Percentiles rank a stretch among this genome's conserved stretches.
Evolutionary conservation across 306 rosid species (phyloP).

Genomic region (Vachellia collinsii): DNA sequence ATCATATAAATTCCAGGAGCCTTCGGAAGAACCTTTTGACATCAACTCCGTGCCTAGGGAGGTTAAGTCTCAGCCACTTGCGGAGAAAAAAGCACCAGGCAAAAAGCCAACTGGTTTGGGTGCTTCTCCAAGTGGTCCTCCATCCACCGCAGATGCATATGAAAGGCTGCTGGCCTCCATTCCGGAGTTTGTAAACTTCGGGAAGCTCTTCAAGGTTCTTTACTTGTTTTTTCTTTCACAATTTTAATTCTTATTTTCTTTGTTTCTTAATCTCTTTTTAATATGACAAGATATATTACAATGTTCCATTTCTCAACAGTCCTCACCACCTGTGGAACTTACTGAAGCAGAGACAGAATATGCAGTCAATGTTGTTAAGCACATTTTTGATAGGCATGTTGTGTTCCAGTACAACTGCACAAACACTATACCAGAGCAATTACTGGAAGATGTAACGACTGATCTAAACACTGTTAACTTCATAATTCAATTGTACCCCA

Average conservation of each 20-base stretch:
- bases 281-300: conserved; percentile 32
- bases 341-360: conserved; percentile 98
- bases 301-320: conserved; percentile 56
- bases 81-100: conserved; percentile 92
- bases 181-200: conserved; percentile 75
- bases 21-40: conserved; percentile 90
- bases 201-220: conserved; percentile 91
- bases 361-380: conserved; percentile 94
- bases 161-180: conserved; percentile 74
- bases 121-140: conserved; percentile 75
- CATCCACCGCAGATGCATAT: conserved; percentile 81
- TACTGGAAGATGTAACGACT: conserved; percentile 78
- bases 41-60: conserved; percentile 81
- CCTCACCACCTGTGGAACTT: conserved; percentile 95
- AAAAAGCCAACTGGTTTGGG: conserved; percentile 89
- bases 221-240: conserved; percentile 21
- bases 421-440: conserved; percentile 94
- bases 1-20: conserved; percentile 66
- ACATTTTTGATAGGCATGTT: conserved; percentile 83
- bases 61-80: conserved; percentile 84
- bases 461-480: conserved; percentile 24
- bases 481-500: conserved; percentile 20
- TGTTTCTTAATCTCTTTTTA: conserved; percentile 27
- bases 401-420: conserved; percentile 98
- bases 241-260: conserved; percentile 8